These are phyloP conservation scores for Tuber brumale DNA, from an alignment of 495 filamentous ascomycete genomes.

Conservation along the genomic window DNA sequence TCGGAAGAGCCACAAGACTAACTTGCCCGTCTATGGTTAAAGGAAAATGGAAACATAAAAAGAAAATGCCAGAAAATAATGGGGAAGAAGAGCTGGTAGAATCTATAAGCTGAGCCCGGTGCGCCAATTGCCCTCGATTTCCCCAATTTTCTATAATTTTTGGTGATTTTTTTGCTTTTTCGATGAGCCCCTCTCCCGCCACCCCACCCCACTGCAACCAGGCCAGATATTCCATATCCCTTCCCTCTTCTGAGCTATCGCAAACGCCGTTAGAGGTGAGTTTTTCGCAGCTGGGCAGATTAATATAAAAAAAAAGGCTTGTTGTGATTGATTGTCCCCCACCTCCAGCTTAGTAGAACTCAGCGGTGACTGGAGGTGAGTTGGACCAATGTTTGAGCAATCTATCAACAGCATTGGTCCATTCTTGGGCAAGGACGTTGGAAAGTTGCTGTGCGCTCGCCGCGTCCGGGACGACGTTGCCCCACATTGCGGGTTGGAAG, in stretches of 20 bases:
- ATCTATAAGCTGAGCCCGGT: not conserved
- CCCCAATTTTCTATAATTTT: not conserved
- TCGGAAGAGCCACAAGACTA: not conserved
- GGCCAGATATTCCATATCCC: not conserved
- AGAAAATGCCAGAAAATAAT: not conserved
- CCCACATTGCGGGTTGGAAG: slow-evolving; percentile 66
- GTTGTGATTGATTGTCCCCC: not conserved
- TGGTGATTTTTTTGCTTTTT: not conserved
- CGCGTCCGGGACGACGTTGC: slow-evolving; percentile 51
- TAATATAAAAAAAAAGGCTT: not conserved
- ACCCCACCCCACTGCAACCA: not conserved
- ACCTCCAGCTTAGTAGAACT: slow-evolving; percentile 13
- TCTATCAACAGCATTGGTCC: slow-evolving; percentile 57
- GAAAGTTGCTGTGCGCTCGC: slow-evolving; percentile 56
- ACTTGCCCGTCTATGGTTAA: not conserved
- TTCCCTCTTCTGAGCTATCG: not conserved
- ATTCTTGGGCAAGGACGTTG: slow-evolving; percentile 58
- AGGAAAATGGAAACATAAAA: not conserved
- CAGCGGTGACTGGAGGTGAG: slow-evolving; percentile 47
- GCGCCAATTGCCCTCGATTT: not conserved
- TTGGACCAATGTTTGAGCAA: slow-evolving; percentile 65
- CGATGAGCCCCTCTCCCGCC: not conserved
- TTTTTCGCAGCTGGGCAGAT: not conserved
- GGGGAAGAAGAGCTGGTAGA: not conserved
- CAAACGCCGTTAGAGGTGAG: not conserved